These are phyloP conservation scores for Botrytis hyacinthi DNA, from an alignment of 2,329 filamentous ascomycete species.

Conservation along the genomic window DNA sequence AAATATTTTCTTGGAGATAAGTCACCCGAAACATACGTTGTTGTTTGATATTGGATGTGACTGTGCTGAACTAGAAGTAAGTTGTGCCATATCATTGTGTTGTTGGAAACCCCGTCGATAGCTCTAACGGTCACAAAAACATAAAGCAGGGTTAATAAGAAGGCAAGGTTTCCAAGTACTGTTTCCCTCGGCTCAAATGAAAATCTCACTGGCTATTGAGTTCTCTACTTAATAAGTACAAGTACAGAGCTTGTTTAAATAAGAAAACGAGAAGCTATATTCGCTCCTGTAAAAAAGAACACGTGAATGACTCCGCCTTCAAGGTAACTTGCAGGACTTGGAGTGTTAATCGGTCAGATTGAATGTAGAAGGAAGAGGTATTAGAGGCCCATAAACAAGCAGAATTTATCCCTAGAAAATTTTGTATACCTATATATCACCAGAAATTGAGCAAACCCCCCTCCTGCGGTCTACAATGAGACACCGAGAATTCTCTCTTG, in stretches of 20 bases:
- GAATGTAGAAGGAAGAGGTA: no score
- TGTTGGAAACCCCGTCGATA: rapidly evolving
- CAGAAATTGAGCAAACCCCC: background rate
- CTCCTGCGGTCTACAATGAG: background rate
- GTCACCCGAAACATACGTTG: rapidly evolving
- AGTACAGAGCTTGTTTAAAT: no score
- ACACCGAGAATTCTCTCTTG: rapidly evolving
- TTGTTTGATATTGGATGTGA: background rate
- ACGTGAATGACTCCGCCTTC: no score
- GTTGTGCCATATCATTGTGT: background rate
- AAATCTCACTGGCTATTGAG: no score
- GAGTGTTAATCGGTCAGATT: no score
- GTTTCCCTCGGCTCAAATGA: no score
- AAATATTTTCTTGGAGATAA: background rate
- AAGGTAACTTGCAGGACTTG: no score
- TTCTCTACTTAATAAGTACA: no score
- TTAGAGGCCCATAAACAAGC: background rate
- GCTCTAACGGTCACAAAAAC: no score
- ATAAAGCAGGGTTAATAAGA: rapidly evolving
- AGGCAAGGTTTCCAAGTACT: no score
- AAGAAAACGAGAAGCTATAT: no score
- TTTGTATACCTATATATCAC: background rate
- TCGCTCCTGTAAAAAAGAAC: no score
- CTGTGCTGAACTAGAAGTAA: background rate
- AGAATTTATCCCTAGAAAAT: background rate